Evolutionary conservation across 78 protist species (phyloP).

Genomic region (Trichosphaerium sp.): DNA sequence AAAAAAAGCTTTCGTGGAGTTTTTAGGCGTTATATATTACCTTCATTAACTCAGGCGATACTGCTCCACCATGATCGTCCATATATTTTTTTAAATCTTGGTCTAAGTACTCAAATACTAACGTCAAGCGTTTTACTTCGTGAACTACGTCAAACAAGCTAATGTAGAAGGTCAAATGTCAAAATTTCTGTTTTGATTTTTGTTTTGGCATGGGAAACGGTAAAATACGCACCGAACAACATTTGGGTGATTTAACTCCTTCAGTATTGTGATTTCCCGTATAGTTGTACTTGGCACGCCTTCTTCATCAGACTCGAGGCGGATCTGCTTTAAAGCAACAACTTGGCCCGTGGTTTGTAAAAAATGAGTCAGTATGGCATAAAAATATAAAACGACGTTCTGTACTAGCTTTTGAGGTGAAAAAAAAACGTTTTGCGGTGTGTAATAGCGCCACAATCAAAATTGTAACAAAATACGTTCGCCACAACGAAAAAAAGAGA

Average conservation of each 20-base stretch:
- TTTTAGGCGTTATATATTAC: no score
- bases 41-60: slow-evolving; percentile 23
- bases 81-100: slow-evolving; percentile 89
- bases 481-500: no score
- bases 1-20: no score
- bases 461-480: no score
- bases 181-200: neutral
- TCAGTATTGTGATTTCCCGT: slow-evolving; percentile 91
- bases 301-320: slow-evolving; percentile 79
- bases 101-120: slow-evolving; percentile 97
- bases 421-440: no score
- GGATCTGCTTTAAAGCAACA: slow-evolving; percentile 75
- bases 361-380: neutral
- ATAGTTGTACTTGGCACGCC: slow-evolving; percentile 98
- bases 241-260: slow-evolving; percentile 88
- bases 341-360: slow-evolving; percentile 55
- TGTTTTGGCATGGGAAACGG: neutral
- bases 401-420: neutral
- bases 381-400: neutral
- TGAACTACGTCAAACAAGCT: slow-evolving; percentile 78
- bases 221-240: slow-evolving; percentile 49
- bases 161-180: neutral
- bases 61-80: slow-evolving; percentile 59
- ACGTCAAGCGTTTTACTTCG: slow-evolving; percentile 85
- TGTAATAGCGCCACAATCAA: no score